Percentiles rank a stretch among this genome's conserved stretches.
phyloP scores from a whole-genome alignment of 441 rosid genomes.

The Jatropha podagrica region DNA sequence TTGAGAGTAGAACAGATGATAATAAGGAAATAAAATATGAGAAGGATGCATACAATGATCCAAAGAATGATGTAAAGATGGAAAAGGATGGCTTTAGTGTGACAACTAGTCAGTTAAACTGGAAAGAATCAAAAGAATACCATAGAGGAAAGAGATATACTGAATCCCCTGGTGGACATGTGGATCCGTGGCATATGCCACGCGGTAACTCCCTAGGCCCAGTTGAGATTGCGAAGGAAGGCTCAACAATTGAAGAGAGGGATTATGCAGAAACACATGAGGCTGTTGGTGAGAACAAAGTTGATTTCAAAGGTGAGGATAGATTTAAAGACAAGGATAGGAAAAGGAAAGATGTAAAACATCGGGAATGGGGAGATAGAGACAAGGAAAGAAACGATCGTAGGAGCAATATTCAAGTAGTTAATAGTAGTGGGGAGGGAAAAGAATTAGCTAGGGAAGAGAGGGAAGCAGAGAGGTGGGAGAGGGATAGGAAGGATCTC shows the following conservation, averaged over 20 bases:
- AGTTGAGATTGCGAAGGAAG: constrained; percentile 63
- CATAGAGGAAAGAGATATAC: constrained; percentile 75
- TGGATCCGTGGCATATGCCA: constrained; percentile 63
- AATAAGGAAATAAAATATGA: constrained; percentile 53
- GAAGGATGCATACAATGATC: constrained; percentile 52
- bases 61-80: constrained; percentile 56
- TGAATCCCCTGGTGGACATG: constrained; percentile 55
- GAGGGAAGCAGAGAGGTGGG: constrained; percentile 83
- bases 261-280: constrained; percentile 63
- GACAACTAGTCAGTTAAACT: constrained; percentile 52
- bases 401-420: constrained; percentile 53
- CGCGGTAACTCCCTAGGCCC: constrained; percentile 59
- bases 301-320: constrained; percentile 79
- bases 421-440: constrained; percentile 53
- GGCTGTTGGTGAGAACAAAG: constrained; percentile 82
- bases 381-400: constrained; percentile 92
- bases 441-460: constrained; percentile 80
- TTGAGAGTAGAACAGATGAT: constrained; percentile 67
- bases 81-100: constrained; percentile 68
- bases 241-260: constrained; percentile 55
- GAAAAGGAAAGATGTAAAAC: constrained; percentile 82
- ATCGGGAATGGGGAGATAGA: constrained; percentile 87
- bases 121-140: constrained; percentile 90
- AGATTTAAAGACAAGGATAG: constrained; percentile 87
- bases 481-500: constrained; percentile 81